Evolutionary conservation across 805 yeast genomes (phyloP).

Genomic region (Candida golubevii): DNA sequence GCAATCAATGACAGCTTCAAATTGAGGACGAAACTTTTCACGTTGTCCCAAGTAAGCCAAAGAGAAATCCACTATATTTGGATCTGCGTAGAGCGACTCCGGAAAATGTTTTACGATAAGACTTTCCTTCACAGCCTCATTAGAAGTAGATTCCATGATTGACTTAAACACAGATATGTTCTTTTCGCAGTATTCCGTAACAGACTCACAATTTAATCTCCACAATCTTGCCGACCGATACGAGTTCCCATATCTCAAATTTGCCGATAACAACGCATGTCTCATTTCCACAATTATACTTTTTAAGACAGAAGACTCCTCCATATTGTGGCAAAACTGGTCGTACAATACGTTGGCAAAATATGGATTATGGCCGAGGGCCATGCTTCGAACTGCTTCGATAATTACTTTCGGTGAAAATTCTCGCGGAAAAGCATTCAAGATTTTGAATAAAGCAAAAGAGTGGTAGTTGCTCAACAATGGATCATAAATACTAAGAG

Average conservation of each 20-base stretch:
- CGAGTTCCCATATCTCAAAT: conserved; percentile 13
- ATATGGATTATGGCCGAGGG: conserved; percentile 10
- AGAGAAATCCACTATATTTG: conserved; percentile 12
- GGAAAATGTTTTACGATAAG: conserved; percentile 6
- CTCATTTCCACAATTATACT: not conserved
- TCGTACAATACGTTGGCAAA: conserved; percentile 19
- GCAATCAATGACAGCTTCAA: conserved; percentile 18
- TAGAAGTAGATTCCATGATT: not conserved
- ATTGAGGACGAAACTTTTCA: conserved; percentile 10
- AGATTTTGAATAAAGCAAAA: conserved; percentile 11
- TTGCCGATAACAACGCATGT: conserved; percentile 10
- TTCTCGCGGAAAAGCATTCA: conserved; percentile 1
- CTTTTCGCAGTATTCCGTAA: conserved; percentile 3
- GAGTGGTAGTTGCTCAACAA: conserved; percentile 10
- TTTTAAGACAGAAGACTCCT: not conserved
- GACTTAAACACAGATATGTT: not conserved
- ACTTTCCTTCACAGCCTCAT: not conserved
- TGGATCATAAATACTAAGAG: conserved; percentile 9
- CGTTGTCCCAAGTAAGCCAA: conserved; percentile 19
- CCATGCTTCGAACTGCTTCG: conserved; percentile 10
- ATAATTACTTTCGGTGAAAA: not conserved
- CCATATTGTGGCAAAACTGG: not conserved
- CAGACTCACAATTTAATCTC: conserved; percentile 4
- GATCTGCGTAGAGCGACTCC: conserved; percentile 3
- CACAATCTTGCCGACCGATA: conserved; percentile 17